Base-by-base conservation (phyloP, 805 yeast species). In the Candida coquimbonensis region DNA sequence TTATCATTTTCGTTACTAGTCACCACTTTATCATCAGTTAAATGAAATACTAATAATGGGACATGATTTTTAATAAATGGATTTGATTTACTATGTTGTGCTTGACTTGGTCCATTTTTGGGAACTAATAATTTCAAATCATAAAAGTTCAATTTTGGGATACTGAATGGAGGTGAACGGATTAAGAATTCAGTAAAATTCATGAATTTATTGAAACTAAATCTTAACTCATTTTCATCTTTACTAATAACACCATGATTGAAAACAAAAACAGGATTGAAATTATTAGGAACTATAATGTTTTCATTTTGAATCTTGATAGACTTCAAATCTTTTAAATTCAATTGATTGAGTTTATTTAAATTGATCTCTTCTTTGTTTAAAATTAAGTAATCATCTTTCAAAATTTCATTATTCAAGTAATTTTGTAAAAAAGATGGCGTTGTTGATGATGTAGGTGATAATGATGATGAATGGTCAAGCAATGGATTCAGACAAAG, bases 31-130 rank as follows among this genome's bases (percentile, higher is more conserved):
- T 53, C 33, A 6, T 38, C 44, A 13, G 52, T 39, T 51, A 70
- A 64, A 42, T 66, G 43, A 47, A 72, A 65, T 1, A 70, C 68
- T 41, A 74, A 50, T 43, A 72, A 43, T 0, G 79, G 77, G 8
- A 37, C 39, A 16, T 40, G 51, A 3, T 55, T 50, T 13, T 17
- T 25, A 2, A 40, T 21, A 24, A 44, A 44, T 16, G 40, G 43
- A 35, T 39, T 44, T 12, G 4, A 16, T 16, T 33, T 33, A 8
- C 9, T 9, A 16, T 33, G 5, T 8, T 4, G 24, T 21, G 5
- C 24, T 21, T 21, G n/a, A 8, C 3, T 8, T n/a, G 21, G 7
- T 11, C n/a, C 37, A 8, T 19, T 7, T 27, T 21, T 44, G 7
- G 47, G 47, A 32, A 44, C 26, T 38, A 44, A 36, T 35, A 44